phyloP scores from a whole-genome alignment of 352 stramenopile genomes.

The Globisporangium iwayamae region DNA sequence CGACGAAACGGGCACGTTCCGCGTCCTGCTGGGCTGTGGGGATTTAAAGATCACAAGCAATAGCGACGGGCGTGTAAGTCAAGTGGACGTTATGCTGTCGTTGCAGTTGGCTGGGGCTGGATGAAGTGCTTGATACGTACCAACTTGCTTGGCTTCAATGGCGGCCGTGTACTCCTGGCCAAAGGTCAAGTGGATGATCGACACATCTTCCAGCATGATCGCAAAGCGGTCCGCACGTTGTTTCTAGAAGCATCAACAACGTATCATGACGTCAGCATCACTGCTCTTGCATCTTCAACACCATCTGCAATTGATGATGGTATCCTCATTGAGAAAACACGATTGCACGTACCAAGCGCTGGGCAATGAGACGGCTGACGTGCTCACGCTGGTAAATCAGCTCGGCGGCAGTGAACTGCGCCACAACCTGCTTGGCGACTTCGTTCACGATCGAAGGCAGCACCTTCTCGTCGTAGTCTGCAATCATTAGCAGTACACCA shows the following conservation, averaged over 20 bases:
- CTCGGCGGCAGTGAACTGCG: slow-evolving; percentile 98
- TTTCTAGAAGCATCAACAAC: slow-evolving; percentile 35
- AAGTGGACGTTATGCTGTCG: neutral
- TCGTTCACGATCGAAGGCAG: slow-evolving; percentile 99
- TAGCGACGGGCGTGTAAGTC: neutral
- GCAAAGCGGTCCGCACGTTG: slow-evolving; percentile 88
- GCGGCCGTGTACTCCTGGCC: slow-evolving; percentile 97
- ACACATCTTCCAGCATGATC: slow-evolving; percentile 97
- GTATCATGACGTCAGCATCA: neutral
- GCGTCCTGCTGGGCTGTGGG: slow-evolving; percentile 96
- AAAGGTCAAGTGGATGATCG: slow-evolving; percentile 99
- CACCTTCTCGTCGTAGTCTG: slow-evolving; percentile 98
- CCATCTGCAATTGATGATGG: neutral
- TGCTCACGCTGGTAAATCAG: slow-evolving; percentile 99
- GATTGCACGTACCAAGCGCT: slow-evolving; percentile 72
- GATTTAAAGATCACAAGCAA: neutral
- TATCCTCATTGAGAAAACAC: neutral
- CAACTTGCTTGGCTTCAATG: slow-evolving; percentile 99
- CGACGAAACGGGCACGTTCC: slow-evolving; percentile 97
- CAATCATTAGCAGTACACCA: neutral
- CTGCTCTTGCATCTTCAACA: slow-evolving; percentile 2
- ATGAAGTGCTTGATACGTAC: slow-evolving; percentile 23
- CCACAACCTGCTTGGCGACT: slow-evolving; percentile 98
- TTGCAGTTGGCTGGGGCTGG: neutral
- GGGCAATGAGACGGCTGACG: slow-evolving; percentile 93